A percentile compares a stretch with the other conserved stretches of the same genome.
phyloP scores from a whole-genome alignment of 1,139 yeast genomes.

The Zhuliangozyma parablackwelliae region DNA sequence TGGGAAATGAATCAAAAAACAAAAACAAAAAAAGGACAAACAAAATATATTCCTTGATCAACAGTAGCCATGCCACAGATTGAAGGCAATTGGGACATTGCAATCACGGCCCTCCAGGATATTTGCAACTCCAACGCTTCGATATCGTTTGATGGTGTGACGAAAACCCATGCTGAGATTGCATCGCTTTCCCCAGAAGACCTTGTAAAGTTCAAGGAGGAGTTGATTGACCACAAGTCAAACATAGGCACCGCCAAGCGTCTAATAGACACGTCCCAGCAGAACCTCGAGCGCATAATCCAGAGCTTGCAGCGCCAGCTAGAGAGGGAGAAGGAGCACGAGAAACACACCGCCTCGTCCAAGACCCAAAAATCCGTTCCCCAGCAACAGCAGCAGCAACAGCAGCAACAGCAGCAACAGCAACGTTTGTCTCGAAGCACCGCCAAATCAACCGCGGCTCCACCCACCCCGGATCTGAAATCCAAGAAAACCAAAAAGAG shows the following conservation, averaged over 20 bases:
- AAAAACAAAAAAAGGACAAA: background rate
- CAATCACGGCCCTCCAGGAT: conserved; percentile 63
- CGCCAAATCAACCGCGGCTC: conserved; percentile 17
- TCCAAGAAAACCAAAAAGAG: conserved; percentile 17
- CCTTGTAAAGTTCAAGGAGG: conserved; percentile 34
- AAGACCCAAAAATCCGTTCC: conserved; percentile 3
- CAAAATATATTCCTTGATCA: background rate
- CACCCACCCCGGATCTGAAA: conserved; percentile 4
- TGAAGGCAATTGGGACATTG: conserved; percentile 66
- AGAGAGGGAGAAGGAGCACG: conserved; percentile 3
- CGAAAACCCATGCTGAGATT: conserved; percentile 18
- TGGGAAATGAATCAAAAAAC: conserved; percentile 1
- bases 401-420: background rate
- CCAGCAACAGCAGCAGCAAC: background rate
- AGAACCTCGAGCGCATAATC: conserved; percentile 33
- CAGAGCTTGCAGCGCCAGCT: conserved; percentile 16
- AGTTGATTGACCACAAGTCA: conserved; percentile 48
- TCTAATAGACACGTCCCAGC: conserved; percentile 37
- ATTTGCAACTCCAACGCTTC: conserved; percentile 59
- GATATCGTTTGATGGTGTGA: conserved; percentile 45
- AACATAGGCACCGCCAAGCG: conserved; percentile 56
- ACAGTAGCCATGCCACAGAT: conserved; percentile 19
- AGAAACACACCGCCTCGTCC: background rate
- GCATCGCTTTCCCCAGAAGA: conserved; percentile 21
- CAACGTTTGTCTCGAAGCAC: background rate